These are phyloP conservation scores for Diplodia mutila DNA, from an alignment of 2,329 filamentous ascomycete species.

Conservation along the genomic window DNA sequence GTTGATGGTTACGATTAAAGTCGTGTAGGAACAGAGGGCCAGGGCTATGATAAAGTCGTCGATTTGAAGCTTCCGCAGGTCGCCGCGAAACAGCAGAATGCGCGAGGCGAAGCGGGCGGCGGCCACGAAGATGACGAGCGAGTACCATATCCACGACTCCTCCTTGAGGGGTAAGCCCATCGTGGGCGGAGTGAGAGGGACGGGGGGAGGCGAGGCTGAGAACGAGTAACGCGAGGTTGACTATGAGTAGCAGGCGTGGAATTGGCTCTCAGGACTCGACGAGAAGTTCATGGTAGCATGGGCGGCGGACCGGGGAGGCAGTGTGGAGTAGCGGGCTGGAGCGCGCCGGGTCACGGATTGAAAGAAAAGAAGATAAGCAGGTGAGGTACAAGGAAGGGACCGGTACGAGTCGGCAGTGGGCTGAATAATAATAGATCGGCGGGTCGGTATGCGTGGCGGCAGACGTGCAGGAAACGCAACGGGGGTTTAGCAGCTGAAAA, in stretches of 20 bases:
- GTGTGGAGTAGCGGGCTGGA: not conserved
- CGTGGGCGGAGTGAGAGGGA: not conserved
- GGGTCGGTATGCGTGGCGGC: conserved; percentile 6
- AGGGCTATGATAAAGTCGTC: conserved; percentile 64
- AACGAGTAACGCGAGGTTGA: not conserved
- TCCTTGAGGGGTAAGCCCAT: conserved; percentile 37
- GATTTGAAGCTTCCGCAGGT: conserved; percentile 53
- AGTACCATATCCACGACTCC: conserved; percentile 55
- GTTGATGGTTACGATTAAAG: conserved; percentile 54
- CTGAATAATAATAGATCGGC: conserved; percentile 13
- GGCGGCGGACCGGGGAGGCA: not conserved
- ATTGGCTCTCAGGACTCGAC: conserved; percentile 25
- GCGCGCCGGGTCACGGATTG: not conserved
- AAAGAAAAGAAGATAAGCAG: not conserved
- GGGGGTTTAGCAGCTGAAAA: conserved; percentile 7
- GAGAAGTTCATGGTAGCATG: conserved; percentile 26
- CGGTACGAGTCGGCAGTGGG: not conserved
- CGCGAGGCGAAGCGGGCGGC: conserved; percentile 48
- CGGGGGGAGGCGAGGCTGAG: not conserved
- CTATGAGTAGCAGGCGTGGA: conserved; percentile 26
- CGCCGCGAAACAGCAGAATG: conserved; percentile 49
- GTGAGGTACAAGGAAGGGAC: not conserved
- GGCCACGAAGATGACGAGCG: conserved; percentile 46
- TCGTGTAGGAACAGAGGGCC: conserved; percentile 54
- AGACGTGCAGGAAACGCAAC: not conserved